Evolutionary conservation across 805 yeast species (phyloP).

Genomic region (Candida nitratophila): DNA sequence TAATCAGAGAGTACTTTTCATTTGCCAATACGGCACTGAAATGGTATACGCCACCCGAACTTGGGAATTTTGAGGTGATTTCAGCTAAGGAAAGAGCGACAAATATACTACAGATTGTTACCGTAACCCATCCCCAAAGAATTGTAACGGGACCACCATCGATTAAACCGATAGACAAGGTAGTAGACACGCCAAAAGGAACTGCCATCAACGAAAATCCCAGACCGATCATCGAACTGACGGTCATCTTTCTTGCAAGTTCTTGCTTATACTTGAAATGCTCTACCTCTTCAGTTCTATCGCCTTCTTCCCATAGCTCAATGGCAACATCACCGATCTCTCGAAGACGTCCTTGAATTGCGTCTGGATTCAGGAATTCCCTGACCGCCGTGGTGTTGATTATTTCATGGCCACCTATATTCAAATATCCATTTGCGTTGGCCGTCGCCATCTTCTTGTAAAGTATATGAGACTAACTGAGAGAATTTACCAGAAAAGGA

Average conservation of each 20-base stretch:
- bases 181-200: constrained; percentile 70
- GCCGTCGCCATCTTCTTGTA: not conserved
- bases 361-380: not conserved
- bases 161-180: constrained; percentile 60
- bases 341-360: constrained; percentile 15
- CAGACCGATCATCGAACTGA: constrained; percentile 64
- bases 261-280: constrained; percentile 72
- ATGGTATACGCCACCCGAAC: constrained; percentile 71
- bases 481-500: too few relatives aligned
- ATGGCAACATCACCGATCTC: constrained; percentile 21
- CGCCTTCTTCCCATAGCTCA: constrained; percentile 32
- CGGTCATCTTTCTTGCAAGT: constrained; percentile 58
- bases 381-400: not conserved
- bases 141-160: constrained; percentile 78
- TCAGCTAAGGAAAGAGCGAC: constrained; percentile 73
- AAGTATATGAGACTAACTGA: too few relatives aligned
- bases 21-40: constrained; percentile 66
- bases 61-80: constrained; percentile 69
- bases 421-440: not conserved
- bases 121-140: constrained; percentile 66
- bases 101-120: constrained; percentile 53
- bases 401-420: not conserved
- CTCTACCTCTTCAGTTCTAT: constrained; percentile 51
- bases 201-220: constrained; percentile 82
- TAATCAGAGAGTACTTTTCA: constrained; percentile 44